Percentiles rank a stretch among this genome's conserved stretches.
phyloP scores from a whole-genome alignment of 345 rosid species.

The Hirschfeldia incana region DNA sequence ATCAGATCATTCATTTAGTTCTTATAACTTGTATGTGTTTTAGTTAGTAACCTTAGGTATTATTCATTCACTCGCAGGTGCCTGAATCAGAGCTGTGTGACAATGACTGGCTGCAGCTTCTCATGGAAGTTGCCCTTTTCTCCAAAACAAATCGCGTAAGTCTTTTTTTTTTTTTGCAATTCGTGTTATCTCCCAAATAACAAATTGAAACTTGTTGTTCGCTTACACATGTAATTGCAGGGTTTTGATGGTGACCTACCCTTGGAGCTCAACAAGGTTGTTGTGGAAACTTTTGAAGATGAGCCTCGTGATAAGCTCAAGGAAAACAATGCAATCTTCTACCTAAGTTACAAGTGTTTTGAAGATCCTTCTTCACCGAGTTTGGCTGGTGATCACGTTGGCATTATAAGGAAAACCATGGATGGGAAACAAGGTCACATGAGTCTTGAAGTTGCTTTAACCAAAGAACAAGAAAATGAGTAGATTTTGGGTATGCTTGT shows the following conservation, averaged over 20 bases:
- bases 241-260: background rate
- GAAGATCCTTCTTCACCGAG: background rate
- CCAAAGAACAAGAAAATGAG: background rate
- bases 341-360: constrained; percentile 12
- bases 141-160: too few relatives aligned
- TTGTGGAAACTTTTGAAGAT: constrained; percentile 12
- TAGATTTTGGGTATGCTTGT: background rate
- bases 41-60: background rate
- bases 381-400: background rate
- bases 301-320: constrained; percentile 4
- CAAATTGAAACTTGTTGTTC: too few relatives aligned
- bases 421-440: constrained; percentile 19
- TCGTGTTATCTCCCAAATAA: too few relatives aligned
- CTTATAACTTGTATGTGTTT: background rate
- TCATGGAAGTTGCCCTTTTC: background rate
- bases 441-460: background rate
- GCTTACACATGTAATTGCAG: background rate
- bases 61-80: background rate
- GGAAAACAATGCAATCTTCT: constrained; percentile 6
- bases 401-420: constrained; percentile 11
- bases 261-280: constrained; percentile 11
- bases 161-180: too few relatives aligned
- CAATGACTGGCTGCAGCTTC: background rate
- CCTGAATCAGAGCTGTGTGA: background rate
- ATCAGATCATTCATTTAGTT: background rate